phyloP scores from a whole-genome alignment of 2,329 filamentous ascomycete genomes.

The Cladosporium oxysporum region DNA sequence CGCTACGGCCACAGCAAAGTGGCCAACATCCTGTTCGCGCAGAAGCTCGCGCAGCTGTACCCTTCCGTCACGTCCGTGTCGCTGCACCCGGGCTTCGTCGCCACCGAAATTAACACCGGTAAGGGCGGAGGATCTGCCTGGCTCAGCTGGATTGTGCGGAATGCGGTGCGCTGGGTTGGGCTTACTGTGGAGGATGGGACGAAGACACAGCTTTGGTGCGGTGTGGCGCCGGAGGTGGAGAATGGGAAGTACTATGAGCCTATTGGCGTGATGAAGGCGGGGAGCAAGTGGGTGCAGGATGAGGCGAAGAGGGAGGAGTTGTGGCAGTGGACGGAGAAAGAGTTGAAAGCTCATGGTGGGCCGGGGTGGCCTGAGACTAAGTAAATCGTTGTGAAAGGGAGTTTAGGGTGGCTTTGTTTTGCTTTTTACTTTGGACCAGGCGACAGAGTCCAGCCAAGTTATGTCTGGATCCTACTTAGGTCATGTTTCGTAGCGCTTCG shows the following conservation, averaged over 20 bases:
- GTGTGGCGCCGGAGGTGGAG: constrained; percentile 39
- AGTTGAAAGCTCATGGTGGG: constrained; percentile 26
- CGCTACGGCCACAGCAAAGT: constrained; percentile 55
- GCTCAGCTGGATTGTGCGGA: constrained; percentile 32
- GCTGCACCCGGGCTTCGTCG: constrained; percentile 53
- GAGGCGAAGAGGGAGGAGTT: constrained; percentile 36
- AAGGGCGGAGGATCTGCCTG: constrained; percentile 25
- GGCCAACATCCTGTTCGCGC: constrained; percentile 51
- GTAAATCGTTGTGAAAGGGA: not conserved
- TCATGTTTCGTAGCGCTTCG: not conserved
- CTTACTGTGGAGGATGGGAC: constrained; percentile 36
- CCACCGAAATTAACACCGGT: constrained; percentile 44
- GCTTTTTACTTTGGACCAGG: not conserved
- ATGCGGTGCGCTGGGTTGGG: constrained; percentile 20
- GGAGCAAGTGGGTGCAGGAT: constrained; percentile 29
- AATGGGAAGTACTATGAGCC: constrained; percentile 49
- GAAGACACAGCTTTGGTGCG: constrained; percentile 48
- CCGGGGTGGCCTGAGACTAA: constrained; percentile 11
- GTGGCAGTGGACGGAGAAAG: constrained; percentile 42
- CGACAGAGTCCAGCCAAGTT: not conserved
- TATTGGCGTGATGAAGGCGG: constrained; percentile 35
- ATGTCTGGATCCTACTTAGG: not conserved
- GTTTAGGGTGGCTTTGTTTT: not conserved
- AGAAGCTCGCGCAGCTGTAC: constrained; percentile 46
- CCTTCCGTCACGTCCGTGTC: constrained; percentile 48